phyloP scores from a whole-genome alignment of 768 basidiomycete species.

The Boletellus sp. region DNA sequence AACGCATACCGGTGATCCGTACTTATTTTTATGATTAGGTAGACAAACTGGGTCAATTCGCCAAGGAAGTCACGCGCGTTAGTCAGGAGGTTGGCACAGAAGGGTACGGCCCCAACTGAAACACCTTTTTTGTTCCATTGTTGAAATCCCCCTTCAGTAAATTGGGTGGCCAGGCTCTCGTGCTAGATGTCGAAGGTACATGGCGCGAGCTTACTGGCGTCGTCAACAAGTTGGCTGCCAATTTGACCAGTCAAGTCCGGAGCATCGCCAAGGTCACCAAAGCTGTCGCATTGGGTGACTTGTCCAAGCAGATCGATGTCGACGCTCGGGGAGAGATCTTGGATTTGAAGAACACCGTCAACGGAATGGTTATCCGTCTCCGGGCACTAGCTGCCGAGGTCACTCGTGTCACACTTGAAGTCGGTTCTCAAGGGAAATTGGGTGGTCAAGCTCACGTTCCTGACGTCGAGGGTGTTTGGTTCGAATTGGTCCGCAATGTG shows the following conservation, averaged over 20 bases:
- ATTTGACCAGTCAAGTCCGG: slow-evolving; percentile 61
- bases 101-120: slow-evolving; percentile 41
- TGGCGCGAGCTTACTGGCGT: slow-evolving; percentile 82
- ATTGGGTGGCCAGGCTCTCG: slow-evolving; percentile 83
- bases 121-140: slow-evolving; percentile 11
- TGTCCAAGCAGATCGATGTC: slow-evolving; percentile 88
- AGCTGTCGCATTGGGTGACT: slow-evolving; percentile 83
- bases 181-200: slow-evolving; percentile 87
- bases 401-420: slow-evolving; percentile 79
- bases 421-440: slow-evolving; percentile 84
- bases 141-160: slow-evolving; percentile 40
- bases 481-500: slow-evolving; percentile 74
- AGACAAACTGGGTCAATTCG: slow-evolving; percentile 79
- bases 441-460: slow-evolving; percentile 87
- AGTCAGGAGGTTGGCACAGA: slow-evolving; percentile 82
- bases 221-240: slow-evolving; percentile 78
- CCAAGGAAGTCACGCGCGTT: slow-evolving; percentile 86
- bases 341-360: slow-evolving; percentile 66
- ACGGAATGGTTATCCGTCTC: slow-evolving; percentile 47
- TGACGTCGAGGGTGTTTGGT: slow-evolving; percentile 91
- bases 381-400: slow-evolving; percentile 78
- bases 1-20: slow-evolving; percentile 2
- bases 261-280: slow-evolving; percentile 62
- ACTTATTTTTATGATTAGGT: slow-evolving; percentile 37
- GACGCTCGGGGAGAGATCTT: slow-evolving; percentile 88